phyloP scores from a whole-genome alignment of 305 asterid species.

The Solanum aculeatissimum region DNA sequence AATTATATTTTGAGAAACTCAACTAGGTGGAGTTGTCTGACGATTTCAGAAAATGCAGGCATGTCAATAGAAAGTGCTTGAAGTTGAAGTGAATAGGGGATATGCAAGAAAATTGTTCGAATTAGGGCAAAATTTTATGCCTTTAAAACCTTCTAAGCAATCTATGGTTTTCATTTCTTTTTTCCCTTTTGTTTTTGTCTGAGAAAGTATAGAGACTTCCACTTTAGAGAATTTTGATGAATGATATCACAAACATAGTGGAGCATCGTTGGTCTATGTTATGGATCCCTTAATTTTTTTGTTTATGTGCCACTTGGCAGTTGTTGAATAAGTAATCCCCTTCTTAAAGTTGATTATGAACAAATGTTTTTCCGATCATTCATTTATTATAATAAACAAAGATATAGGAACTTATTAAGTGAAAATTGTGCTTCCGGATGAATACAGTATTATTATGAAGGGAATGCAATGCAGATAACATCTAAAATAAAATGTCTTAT shows the following conservation, averaged over 20 bases:
- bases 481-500: not conserved
- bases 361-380: not conserved
- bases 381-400: not conserved
- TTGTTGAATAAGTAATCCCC: not conserved
- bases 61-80: not conserved
- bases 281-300: not conserved
- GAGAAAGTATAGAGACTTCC: not conserved
- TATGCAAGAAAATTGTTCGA: not conserved
- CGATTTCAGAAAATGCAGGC: not conserved
- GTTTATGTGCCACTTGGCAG: not conserved
- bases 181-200: not conserved
- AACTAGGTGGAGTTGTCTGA: not conserved
- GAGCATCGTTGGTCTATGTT: not conserved
- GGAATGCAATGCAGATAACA: not conserved
- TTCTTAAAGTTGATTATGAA: not conserved
- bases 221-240: not conserved
- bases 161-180: not conserved
- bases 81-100: not conserved
- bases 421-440: not conserved
- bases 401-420: not conserved
- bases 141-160: not conserved
- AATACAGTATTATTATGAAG: not conserved
- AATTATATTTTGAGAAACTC: not conserved
- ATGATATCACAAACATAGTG: not conserved
- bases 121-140: not conserved